Base-by-base conservation (phyloP, 768 basidiomycete genomes). In the Collybiopsis confluens region DNA sequence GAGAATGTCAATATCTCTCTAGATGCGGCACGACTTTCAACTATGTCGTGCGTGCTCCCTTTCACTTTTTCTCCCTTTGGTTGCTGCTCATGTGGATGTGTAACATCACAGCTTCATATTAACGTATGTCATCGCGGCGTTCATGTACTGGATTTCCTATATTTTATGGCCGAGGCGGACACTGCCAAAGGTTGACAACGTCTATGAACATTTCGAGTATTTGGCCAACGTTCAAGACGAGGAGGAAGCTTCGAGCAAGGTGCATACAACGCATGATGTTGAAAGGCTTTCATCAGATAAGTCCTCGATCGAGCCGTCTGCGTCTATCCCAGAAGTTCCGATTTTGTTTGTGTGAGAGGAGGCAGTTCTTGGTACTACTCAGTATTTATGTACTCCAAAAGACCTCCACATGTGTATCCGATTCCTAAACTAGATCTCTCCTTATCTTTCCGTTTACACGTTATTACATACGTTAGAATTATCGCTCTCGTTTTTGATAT, bases 31-130 rank as follows among this genome's bases (percentile, higher is more conserved):
- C 26, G 36, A 16, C 38, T 56, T n/a, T 51, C 49, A 15, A 56
- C 28, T 6, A 24, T 56, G 42, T 56, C 55, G 55, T 56, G 27
- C 38, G 55, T 56, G n/a, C n/a, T n/a, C n/a, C n/a, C 35, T 44
- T 30, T 3, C 10, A 20, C 16, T 16, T 21, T 16, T n/a, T 11
- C 9, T 9, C 27, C 7, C 33, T 18, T 21, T 2, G 16, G 36
- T 16, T 30, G 15, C 10, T 26, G 20, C 21, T 38, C 5, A 24
- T 16, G 18, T 10, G 21, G 23, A 11, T 28, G n/a, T 50, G 1
- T n/a, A 20, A 15, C 6, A 27, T n/a, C n/a, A 28, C 28, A 56
- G 55, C 5, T 56, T 56, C 42, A 42, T 56, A 9, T 38, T 56
- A 26, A 56, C 55, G 27, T 56, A 56, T 24, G 33, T 26, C 42